Conservation (phyloP, 1,284 basidiomycete genomes). For the Takashimella tepidaria region DNA sequence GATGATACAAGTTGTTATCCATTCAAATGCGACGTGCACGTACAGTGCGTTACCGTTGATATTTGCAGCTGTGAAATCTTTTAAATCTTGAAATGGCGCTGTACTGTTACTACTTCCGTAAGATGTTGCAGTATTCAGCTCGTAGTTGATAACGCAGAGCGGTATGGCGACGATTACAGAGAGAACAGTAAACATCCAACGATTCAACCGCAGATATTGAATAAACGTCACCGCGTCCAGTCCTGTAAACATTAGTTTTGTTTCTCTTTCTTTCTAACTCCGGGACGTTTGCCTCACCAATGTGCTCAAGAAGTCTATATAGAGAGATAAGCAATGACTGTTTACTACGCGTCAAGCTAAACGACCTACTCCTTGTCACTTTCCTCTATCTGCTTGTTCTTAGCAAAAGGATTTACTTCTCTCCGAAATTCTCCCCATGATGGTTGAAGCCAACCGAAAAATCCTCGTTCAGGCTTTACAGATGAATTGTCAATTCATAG, state of each 20-base stretch:
- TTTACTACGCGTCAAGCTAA: not conserved
- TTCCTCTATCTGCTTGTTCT: conserved; percentile 3
- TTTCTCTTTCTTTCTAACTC: no score
- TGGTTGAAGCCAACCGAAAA: conserved; percentile 17
- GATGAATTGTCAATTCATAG: not conserved
- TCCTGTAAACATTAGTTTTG: conserved; percentile 40
- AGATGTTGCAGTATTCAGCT: conserved; percentile 26
- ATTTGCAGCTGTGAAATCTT: conserved; percentile 29
- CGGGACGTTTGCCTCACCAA: no score
- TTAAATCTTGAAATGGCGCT: conserved; percentile 5
- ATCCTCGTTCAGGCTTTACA: conserved; percentile 6
- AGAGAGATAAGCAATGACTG: not conserved
- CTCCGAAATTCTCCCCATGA: conserved; percentile 10
- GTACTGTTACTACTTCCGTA: conserved; percentile 7
- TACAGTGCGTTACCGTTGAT: conserved; percentile 27
- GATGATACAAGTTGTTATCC: conserved; percentile 23
- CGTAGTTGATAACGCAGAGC: conserved; percentile 25
- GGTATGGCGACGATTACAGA: conserved; percentile 23
- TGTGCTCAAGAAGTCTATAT: conserved; percentile 3
- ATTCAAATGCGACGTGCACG: conserved; percentile 32
- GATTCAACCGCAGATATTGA: conserved; percentile 79
- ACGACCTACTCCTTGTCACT: conserved; percentile 16
- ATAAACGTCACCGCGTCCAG: conserved; percentile 89
- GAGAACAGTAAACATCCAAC: conserved; percentile 54
- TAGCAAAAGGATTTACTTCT: conserved; percentile 8